A percentile compares a stretch with the other conserved stretches of the same genome.
These are phyloP conservation scores for Melaleuca quinquenervia DNA, from an alignment of 345 rosid genomes.

Conservation along the genomic window DNA sequence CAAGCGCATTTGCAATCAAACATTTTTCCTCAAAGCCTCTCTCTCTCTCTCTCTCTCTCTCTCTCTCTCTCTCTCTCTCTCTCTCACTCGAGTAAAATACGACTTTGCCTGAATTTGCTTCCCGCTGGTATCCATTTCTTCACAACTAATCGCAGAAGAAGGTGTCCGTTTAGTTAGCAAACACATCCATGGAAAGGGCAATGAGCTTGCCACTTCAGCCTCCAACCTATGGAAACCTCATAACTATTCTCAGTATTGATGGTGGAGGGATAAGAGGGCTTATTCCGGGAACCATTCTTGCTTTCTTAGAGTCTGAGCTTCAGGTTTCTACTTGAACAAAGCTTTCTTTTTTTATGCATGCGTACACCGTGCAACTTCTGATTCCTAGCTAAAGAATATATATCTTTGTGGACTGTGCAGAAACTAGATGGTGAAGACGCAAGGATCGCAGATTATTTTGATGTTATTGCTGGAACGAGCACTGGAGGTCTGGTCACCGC, in stretches of 20 bases:
- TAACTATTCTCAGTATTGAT: conserved; percentile 36
- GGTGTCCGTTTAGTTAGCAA: background rate
- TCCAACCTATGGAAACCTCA: conserved; percentile 18
- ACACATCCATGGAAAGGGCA: background rate
- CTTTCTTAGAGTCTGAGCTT: conserved; percentile 20
- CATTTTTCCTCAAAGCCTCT: background rate
- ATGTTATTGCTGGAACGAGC: conserved; percentile 42
- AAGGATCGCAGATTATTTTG: conserved; percentile 49
- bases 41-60: background rate
- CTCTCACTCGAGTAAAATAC: background rate
- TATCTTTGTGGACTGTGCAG: conserved; percentile 10
- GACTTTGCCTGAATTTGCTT: background rate
- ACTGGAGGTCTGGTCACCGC: conserved; percentile 52
- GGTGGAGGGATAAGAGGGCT: conserved; percentile 40
- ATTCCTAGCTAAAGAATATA: background rate
- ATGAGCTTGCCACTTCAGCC: conserved; percentile 1
- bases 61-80: background rate
- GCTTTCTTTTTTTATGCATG: background rate
- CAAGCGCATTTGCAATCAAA: background rate
- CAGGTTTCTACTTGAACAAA: conserved; percentile 7
- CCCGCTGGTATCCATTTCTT: background rate
- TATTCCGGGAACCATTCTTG: conserved; percentile 24
- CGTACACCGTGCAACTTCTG: background rate
- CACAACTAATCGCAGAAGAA: background rate
- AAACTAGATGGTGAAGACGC: conserved; percentile 37